Conservation (phyloP, 2,329 filamentous ascomycete species). For the Paraconiothyrium brasiliense region DNA sequence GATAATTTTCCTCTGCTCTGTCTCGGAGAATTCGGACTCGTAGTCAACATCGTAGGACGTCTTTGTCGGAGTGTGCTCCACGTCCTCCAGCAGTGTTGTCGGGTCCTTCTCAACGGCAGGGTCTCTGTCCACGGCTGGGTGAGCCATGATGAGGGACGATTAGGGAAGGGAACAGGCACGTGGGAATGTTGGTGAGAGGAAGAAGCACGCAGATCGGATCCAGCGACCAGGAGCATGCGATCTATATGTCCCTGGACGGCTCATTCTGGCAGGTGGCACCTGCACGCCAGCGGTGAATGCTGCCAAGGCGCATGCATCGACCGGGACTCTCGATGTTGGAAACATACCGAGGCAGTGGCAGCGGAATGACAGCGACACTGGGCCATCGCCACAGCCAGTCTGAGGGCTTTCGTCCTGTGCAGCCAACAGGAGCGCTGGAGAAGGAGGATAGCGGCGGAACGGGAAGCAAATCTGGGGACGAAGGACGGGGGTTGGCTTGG, state of each 20-base stretch:
- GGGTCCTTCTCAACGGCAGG: constrained; percentile 34
- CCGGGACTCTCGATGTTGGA: constrained; percentile 10
- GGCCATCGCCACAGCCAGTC: constrained; percentile 4
- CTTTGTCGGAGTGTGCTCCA: constrained; percentile 25
- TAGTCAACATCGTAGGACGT: constrained; percentile 36
- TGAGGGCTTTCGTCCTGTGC: not conserved
- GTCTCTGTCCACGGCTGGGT: constrained; percentile 38
- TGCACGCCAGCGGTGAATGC: not conserved
- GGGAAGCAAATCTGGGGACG: constrained; percentile 8
- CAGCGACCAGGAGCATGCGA: constrained; percentile 16
- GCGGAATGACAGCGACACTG: constrained; percentile 6
- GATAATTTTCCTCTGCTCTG: constrained; percentile 74
- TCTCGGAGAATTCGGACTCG: constrained; percentile 60
- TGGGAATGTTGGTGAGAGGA: constrained; percentile 9
- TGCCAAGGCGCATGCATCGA: constrained; percentile 8
- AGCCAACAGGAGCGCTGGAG: not conserved
- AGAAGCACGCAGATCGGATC: constrained; percentile 16
- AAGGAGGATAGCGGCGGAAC: constrained; percentile 5
- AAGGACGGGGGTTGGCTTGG: constrained; percentile 10
- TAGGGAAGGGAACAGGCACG: constrained; percentile 14
- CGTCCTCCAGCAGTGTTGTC: constrained; percentile 34
- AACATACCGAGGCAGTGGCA: constrained; percentile 20
- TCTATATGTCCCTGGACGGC: constrained; percentile 18
- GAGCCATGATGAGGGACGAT: constrained; percentile 27
- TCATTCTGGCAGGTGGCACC: constrained; percentile 16